phyloP scores from a whole-genome alignment of 2,329 filamentous ascomycete genomes.

The Cytospora piceicola region DNA sequence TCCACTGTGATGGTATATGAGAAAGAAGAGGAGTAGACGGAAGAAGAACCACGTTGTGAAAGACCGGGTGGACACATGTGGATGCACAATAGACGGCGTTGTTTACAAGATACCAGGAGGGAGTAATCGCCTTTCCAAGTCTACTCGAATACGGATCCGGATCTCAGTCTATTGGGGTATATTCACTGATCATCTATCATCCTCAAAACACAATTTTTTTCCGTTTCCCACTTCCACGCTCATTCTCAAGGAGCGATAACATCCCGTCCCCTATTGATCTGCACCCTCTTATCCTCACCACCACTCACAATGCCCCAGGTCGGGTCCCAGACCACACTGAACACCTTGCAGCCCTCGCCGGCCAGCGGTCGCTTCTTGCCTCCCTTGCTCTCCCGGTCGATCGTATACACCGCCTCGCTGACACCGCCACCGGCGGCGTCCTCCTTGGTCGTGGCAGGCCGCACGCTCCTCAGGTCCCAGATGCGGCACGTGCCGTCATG shows the following conservation, averaged over 20 bases:
- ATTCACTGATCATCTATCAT: conserved; percentile 24
- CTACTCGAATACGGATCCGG: conserved; percentile 3
- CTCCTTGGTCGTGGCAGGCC: conserved; percentile 63
- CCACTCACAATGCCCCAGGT: conserved; percentile 87
- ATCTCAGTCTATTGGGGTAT: conserved; percentile 34
- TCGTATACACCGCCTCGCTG: conserved; percentile 74
- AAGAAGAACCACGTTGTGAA: background rate
- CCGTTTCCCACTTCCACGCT: background rate
- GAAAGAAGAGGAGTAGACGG: background rate
- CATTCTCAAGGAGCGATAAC: conserved; percentile 45
- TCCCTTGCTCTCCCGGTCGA: conserved; percentile 74
- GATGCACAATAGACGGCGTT: conserved; percentile 2
- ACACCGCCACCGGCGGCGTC: conserved; percentile 62
- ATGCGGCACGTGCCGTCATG: conserved; percentile 92
- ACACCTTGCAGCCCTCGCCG: conserved; percentile 88
- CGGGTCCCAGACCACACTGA: conserved; percentile 84
- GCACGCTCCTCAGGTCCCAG: conserved; percentile 84
- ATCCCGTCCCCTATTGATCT: conserved; percentile 77
- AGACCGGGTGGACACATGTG: background rate
- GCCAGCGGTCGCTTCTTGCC: conserved; percentile 66
- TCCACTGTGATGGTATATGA: background rate
- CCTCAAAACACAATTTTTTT: conserved; percentile 5
- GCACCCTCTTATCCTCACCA: conserved; percentile 92
- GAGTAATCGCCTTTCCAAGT: conserved; percentile 11
- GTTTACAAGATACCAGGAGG: conserved; percentile 19